Percentiles rank a stretch among this genome's conserved stretches.
These are phyloP conservation scores for Mycena metata DNA, from an alignment of 768 basidiomycete species.

Conservation along the genomic window DNA sequence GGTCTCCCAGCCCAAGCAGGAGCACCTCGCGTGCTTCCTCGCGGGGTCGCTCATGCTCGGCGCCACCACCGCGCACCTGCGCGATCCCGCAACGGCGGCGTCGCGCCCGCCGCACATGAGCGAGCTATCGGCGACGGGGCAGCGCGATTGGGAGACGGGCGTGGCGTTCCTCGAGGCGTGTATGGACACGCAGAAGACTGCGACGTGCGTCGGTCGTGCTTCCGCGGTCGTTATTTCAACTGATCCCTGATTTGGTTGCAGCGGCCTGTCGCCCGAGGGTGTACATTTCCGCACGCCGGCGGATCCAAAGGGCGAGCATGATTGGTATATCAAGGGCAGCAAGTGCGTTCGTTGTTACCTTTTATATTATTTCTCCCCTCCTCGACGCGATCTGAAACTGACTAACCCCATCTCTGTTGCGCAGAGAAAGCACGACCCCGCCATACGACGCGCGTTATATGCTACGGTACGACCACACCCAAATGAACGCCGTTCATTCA, in stretches of 20 bases:
- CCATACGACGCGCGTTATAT: conserved; percentile 94
- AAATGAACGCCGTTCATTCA: no score
- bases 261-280: conserved; percentile 90
- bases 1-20: conserved; percentile 91
- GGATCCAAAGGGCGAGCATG: conserved; percentile 57
- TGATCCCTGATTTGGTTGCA: conserved; percentile 48
- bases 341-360: conserved; percentile 65
- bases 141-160: conserved; percentile 28
- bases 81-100: conserved; percentile 51
- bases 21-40: conserved; percentile 96
- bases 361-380: not conserved
- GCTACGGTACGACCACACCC: conserved; percentile 68
- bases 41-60: conserved; percentile 95
- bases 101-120: conserved; percentile 63
- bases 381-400: not conserved
- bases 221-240: not conserved
- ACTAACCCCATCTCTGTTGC: conserved; percentile 32
- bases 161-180: conserved; percentile 29
- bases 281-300: conserved; percentile 79
- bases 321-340: conserved; percentile 95
- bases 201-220: conserved; percentile 72
- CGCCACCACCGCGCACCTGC: conserved; percentile 68
- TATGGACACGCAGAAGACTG: conserved; percentile 83
- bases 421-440: conserved; percentile 49
- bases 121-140: conserved; percentile 25